phyloP scores from a whole-genome alignment of 176 grass and related monocot species.

The Ananas comosus region DNA sequence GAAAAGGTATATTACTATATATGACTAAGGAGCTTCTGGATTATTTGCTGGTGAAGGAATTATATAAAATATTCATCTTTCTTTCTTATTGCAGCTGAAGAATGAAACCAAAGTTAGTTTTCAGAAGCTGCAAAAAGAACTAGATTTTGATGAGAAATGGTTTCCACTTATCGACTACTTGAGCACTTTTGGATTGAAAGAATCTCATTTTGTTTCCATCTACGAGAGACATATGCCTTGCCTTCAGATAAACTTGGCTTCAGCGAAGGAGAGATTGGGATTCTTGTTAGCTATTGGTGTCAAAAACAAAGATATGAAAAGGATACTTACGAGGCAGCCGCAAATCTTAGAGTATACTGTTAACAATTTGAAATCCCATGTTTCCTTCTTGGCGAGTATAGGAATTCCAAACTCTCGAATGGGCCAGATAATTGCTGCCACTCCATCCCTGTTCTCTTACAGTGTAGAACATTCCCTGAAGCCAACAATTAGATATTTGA shows the following conservation, averaged over 20 bases:
- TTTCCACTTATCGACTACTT: conserved; percentile 83
- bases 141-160: conserved; percentile 79
- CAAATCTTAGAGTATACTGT: conserved; percentile 91
- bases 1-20: conserved; percentile 45
- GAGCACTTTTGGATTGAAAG: conserved; percentile 76
- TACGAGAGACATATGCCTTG: conserved; percentile 82
- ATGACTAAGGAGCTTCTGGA: conserved; percentile 11
- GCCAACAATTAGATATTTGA: conserved; percentile 70
- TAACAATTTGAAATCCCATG: conserved; percentile 73
- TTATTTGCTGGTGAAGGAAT: not conserved
- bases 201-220: conserved; percentile 79
- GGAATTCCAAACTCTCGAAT: conserved; percentile 48
- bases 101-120: conserved; percentile 51
- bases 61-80: conserved; percentile 7
- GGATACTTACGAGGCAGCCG: conserved; percentile 76
- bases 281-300: conserved; percentile 66
- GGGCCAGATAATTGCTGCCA: conserved; percentile 66
- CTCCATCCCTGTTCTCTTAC: conserved; percentile 90
- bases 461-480: conserved; percentile 80
- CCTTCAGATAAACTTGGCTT: conserved; percentile 66
- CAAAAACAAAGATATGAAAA: conserved; percentile 83
- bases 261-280: conserved; percentile 70
- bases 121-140: conserved; percentile 76
- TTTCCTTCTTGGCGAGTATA: conserved; percentile 68
- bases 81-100: conserved; percentile 53